phyloP scores from a whole-genome alignment of 176 grass and related monocot species.

The Dendrocalamus sinicus region DNA sequence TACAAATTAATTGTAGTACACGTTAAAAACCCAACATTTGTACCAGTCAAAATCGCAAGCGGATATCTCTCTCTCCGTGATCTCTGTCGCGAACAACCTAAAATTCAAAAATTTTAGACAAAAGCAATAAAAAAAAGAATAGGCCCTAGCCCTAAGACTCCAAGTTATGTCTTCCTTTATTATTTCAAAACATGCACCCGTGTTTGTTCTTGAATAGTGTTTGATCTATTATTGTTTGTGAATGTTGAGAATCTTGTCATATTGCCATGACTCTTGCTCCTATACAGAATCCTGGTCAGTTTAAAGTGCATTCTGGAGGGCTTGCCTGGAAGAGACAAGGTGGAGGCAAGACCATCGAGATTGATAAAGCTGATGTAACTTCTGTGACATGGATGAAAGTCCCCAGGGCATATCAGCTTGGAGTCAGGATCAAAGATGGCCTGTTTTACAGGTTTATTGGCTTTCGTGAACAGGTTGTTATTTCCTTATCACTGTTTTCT shows the following conservation, averaged over 20 bases:
- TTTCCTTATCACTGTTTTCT: background rate
- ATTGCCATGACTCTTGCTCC: conserved; percentile 19
- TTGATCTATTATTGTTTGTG: conserved; percentile 11
- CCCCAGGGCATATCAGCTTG: conserved; percentile 76
- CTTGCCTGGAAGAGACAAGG: conserved; percentile 85
- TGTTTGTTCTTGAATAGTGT: conserved; percentile 23
- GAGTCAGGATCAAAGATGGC: conserved; percentile 74
- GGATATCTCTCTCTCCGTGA: too few species aligned
- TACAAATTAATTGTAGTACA: too few species aligned
- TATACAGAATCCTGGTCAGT: conserved; percentile 77
- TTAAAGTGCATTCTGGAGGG: conserved; percentile 79
- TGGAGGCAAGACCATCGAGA: conserved; percentile 78
- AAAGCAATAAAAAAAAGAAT: too few species aligned
- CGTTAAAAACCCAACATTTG: too few species aligned
- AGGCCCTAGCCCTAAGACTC: background rate
- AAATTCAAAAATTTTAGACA: too few species aligned
- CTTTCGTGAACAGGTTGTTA: conserved; percentile 73
- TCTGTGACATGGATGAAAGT: conserved; percentile 85
- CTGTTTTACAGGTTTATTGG: conserved; percentile 86
- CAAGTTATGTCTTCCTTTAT: conserved; percentile 14
- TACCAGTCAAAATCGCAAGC: too few species aligned
- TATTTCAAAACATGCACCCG: background rate
- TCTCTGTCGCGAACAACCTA: too few species aligned
- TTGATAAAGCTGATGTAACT: conserved; percentile 76
- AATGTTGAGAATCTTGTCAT: conserved; percentile 14